phyloP scores from a whole-genome alignment of 768 basidiomycete species.

The Lentinus tigrinus region DNA sequence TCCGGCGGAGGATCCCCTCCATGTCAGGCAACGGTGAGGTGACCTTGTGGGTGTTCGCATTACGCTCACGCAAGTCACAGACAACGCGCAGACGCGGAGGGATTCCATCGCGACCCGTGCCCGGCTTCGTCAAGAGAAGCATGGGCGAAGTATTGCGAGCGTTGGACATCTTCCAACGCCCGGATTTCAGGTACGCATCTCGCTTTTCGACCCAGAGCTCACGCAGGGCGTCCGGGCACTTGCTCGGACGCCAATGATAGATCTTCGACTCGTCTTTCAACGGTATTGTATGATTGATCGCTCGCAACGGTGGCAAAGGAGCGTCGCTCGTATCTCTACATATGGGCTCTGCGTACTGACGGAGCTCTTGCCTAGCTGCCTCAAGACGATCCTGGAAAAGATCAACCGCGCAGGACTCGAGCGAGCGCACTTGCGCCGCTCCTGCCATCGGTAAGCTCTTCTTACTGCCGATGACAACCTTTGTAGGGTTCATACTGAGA shows the following conservation, averaged over 20 bases:
- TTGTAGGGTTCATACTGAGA: constrained; percentile 22
- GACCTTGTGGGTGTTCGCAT: constrained; percentile 31
- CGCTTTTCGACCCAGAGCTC: constrained; percentile 29
- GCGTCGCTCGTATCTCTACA: constrained; percentile 19
- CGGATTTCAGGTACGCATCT: constrained; percentile 30
- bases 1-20: constrained; percentile 23
- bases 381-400: constrained; percentile 16
- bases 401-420: constrained; percentile 19
- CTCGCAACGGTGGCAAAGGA: constrained; percentile 24
- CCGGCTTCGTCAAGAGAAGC: constrained; percentile 33
- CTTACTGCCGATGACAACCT: constrained; percentile 18
- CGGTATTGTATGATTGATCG: constrained; percentile 36
- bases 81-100: constrained; percentile 11
- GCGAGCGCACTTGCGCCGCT: not conserved
- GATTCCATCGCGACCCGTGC: constrained; percentile 5
- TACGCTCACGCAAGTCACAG: constrained; percentile 27
- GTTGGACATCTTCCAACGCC: constrained; percentile 31
- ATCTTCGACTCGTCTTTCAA: constrained; percentile 29
- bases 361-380: constrained; percentile 14
- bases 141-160: constrained; percentile 33
- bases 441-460: constrained; percentile 14
- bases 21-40: constrained; percentile 28
- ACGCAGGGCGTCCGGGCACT: constrained; percentile 35
- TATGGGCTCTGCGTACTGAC: constrained; percentile 14
- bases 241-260: constrained; percentile 33